Base-by-base conservation (phyloP, 164 flowering plant genomes). In the Vitis amurensis region DNA sequence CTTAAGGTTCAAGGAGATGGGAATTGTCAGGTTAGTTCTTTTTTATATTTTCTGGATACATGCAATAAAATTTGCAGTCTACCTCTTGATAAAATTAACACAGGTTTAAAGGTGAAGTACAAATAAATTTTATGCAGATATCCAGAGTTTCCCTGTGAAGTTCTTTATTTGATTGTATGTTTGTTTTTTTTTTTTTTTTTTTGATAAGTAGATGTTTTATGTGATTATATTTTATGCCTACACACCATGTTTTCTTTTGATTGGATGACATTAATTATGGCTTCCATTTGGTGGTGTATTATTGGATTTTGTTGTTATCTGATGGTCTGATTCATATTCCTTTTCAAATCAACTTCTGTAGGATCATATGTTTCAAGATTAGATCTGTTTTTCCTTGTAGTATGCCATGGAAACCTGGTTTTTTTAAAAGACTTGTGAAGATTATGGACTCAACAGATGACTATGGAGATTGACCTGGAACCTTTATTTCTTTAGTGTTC, bases 1-100 rank as follows among this genome's bases (percentile, higher is more conserved):
- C 87, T 76, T 23, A 90, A 84, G 80, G 82, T 93, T 60, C 84
- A 85, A 76, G 97, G 98, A 70, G 98, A 91, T 82, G 97, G 98
- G 55, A 93, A 91, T 71, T 93, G 97, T 74, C 98, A 93, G 93
- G 98, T 93, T 73, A 62, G 88, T 68, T 59, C 11, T 50, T 53
- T 11, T 37, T 10, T 19, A 56, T 56, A 13, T 12, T 56, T 15
- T 8, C 16, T 56, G 14, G 11, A 10, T 50, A 9, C 8, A 50
- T 1, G 47, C 19, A 7, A 2, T 3, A 29, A 44, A 50, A 12
- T 56, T 48, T 55, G 2, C 30, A 31, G 30, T 37, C 44, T 2
- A 37, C 44, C 44, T 37, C 44, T 37, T 37, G 44, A 23, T 23
- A 23, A 1, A 23, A 23, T 23, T 23, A 23, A 23, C 27, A 23